Conservation (phyloP, 192 early-diverging fungal species). For the Geranomyces michiganensis region DNA sequence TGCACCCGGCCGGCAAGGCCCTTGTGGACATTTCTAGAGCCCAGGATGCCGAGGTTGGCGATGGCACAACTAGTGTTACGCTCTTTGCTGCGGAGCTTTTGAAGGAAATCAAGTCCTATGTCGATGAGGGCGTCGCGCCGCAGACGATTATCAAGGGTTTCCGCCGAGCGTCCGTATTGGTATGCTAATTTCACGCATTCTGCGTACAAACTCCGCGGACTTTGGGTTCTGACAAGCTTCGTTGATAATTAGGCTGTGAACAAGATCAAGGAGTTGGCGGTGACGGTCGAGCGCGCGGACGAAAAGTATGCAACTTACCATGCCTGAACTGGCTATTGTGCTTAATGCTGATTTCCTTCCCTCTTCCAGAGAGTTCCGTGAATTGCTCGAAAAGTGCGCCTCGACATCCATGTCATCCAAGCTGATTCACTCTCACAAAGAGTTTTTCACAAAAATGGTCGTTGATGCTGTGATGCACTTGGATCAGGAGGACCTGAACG, state of each 20-base stretch:
- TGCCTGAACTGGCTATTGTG: no score
- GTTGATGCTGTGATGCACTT: constrained; percentile 94
- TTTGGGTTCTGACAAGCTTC: constrained; percentile 4
- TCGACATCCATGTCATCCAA: constrained; percentile 98
- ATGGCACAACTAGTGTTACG: constrained; percentile 97
- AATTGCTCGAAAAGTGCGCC: constrained; percentile 93
- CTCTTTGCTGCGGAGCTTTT: constrained; percentile 95
- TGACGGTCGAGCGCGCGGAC: constrained; percentile 80
- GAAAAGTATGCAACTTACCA: constrained; percentile 53
- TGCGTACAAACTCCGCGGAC: no score
- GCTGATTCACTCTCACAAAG: constrained; percentile 93
- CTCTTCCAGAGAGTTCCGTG: constrained; percentile 75
- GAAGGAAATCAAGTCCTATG: constrained; percentile 89
- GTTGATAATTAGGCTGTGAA: constrained; percentile 66
- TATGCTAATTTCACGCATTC: constrained; percentile 30
- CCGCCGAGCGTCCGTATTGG: constrained; percentile 86
- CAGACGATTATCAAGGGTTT: constrained; percentile 96
- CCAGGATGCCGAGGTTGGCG: constrained; percentile 99
- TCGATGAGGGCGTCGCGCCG: constrained; percentile 91
- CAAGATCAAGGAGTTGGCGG: constrained; percentile 91
- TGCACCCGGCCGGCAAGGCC: constrained; percentile 97
- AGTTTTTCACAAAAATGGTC: constrained; percentile 98
- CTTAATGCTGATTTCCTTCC: constrained; percentile 6
- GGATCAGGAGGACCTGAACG: constrained; percentile 95
- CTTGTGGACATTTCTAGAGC: constrained; percentile 97